Evolutionary conservation across 495 filamentous ascomycete genomes (phyloP).

Genomic region (Rhizodiscina lignyota): DNA sequence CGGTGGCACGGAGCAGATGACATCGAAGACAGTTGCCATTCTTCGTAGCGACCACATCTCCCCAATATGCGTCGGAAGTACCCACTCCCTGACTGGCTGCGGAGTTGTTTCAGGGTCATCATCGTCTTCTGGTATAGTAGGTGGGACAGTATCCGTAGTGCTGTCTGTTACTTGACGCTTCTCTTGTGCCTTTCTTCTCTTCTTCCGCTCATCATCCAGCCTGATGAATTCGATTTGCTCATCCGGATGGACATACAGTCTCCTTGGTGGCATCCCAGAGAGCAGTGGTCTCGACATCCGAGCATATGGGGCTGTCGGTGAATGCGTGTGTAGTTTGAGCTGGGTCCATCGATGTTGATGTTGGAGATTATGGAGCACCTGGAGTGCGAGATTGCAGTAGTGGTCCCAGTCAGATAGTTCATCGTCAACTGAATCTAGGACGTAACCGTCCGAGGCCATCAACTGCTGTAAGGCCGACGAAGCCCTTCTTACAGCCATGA

Average conservation of each 20-base stretch:
- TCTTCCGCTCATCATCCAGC: slow-evolving; percentile 10
- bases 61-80: slow-evolving; percentile 63
- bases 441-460: no score
- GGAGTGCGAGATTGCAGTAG: slow-evolving; percentile 35
- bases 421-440: no score
- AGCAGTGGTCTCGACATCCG: slow-evolving; percentile 43
- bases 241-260: slow-evolving; percentile 83
- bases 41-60: slow-evolving; percentile 68
- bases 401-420: neutral
- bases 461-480: no score
- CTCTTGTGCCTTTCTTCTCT: slow-evolving; percentile 1
- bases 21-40: slow-evolving; percentile 71
- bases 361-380: slow-evolving; percentile 65
- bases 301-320: slow-evolving; percentile 13
- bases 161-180: neutral
- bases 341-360: slow-evolving; percentile 77
- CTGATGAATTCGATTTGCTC: slow-evolving; percentile 70
- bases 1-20: slow-evolving; percentile 35
- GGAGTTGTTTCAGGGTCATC: slow-evolving; percentile 30
- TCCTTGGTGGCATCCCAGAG: slow-evolving; percentile 73
- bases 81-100: slow-evolving; percentile 52
- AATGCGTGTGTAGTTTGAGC: slow-evolving; percentile 43
- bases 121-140: slow-evolving; percentile 21
- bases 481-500: no score
- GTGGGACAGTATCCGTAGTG: slow-evolving; percentile 1